phyloP scores from a whole-genome alignment of 139 green algal genomes.

The Micractinium conductrix region DNA sequence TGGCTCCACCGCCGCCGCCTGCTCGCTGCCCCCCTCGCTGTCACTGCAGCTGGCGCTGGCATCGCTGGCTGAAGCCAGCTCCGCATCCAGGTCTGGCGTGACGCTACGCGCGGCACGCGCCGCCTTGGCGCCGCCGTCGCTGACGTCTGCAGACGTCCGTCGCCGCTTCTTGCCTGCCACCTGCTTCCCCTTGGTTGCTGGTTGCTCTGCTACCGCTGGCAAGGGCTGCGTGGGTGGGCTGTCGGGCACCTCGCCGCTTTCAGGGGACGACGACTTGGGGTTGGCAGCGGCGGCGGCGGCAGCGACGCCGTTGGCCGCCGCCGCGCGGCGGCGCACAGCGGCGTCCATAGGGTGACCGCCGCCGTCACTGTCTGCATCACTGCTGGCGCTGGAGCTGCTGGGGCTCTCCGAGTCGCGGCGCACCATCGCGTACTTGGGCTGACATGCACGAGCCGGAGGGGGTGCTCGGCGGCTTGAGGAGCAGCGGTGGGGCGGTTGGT shows the following conservation, averaged over 20 bases:
- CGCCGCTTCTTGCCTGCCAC: neutral
- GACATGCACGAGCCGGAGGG: too few relatives aligned
- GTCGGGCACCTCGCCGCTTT: constrained; percentile 14
- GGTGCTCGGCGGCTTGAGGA: too few relatives aligned
- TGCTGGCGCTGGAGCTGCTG: too few relatives aligned
- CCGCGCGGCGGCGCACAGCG: neutral
- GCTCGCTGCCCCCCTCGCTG: neutral
- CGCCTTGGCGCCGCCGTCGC: neutral
- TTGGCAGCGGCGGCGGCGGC: neutral
- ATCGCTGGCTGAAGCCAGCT: neutral
- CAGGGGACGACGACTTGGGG: neutral
- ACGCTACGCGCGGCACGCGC: neutral
- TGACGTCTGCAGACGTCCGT: neutral
- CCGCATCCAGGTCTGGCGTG: neutral
- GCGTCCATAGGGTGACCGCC: too few relatives aligned
- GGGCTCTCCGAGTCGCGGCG: too few relatives aligned
- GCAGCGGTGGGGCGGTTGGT: too few relatives aligned
- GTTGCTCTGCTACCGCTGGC: too few relatives aligned
- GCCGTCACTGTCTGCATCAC: too few relatives aligned
- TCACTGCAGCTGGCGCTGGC: neutral
- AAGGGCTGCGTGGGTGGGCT: too few relatives aligned
- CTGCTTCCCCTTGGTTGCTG: too few relatives aligned
- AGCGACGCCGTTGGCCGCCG: neutral
- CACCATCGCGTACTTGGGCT: too few relatives aligned
- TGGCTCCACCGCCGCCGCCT: neutral